Conservation (phyloP, 192 early-diverging fungal genomes). For the Mortierella claussenii region DNA sequence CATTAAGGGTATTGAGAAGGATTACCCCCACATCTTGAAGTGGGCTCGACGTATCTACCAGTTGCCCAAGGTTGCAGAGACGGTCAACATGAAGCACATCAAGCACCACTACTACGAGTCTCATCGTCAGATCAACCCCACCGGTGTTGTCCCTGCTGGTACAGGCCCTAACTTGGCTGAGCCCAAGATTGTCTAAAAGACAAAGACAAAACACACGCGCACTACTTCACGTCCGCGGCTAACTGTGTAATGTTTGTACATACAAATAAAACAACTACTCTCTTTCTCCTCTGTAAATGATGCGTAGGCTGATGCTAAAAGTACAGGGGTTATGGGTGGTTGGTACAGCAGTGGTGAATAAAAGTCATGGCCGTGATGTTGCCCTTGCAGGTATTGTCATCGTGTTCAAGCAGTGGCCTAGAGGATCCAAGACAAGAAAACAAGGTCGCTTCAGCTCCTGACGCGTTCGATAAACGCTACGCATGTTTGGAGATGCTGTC, state of each 20-base stretch:
- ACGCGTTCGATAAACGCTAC: no score
- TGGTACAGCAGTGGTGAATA: no score
- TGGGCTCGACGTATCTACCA: slow-evolving; percentile 89
- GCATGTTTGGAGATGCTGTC: no score
- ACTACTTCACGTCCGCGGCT: background rate
- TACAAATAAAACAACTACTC: no score
- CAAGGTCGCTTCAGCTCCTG: no score
- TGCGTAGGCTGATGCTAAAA: no score
- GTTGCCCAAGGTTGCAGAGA: slow-evolving; percentile 78
- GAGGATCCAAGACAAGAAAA: no score
- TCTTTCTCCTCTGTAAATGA: no score
- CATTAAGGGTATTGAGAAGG: slow-evolving; percentile 82
- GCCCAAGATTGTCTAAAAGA: slow-evolving; percentile 30
- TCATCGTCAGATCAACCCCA: slow-evolving; percentile 95
- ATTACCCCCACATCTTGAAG: slow-evolving; percentile 88
- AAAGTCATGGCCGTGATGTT: no score
- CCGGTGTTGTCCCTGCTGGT: slow-evolving; percentile 79
- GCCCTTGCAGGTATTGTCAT: no score
- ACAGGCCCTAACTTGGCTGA: slow-evolving; percentile 67
- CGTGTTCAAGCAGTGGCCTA: no score
- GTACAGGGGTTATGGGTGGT: no score
- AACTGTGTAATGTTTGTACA: background rate
- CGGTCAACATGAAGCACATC: slow-evolving; percentile 96
- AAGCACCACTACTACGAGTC: slow-evolving; percentile 93
- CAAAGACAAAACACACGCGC: background rate